phyloP scores from a whole-genome alignment of 75 land plant genomes.

The Selaginella tamariscina region DNA sequence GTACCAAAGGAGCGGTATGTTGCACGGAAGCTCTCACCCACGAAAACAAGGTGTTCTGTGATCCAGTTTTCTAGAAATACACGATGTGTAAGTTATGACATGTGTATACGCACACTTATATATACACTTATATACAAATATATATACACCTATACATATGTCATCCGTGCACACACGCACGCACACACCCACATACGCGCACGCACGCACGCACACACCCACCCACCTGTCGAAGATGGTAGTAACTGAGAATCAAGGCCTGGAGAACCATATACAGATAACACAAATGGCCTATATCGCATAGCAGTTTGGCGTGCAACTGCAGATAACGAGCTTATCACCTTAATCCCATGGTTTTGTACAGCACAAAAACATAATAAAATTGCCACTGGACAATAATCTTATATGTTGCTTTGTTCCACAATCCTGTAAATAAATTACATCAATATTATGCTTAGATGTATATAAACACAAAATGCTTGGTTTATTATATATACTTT shows the following conservation, averaged over 20 bases:
- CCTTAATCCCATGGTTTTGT: constrained; percentile 80
- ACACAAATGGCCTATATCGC: constrained; percentile 62
- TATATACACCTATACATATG: no score
- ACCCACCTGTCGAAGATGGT: background rate
- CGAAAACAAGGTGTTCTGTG: constrained; percentile 46
- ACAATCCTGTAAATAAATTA: constrained; percentile 45
- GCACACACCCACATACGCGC: no score
- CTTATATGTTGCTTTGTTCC: constrained; percentile 38
- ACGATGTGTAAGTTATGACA: background rate
- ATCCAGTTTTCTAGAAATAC: constrained; percentile 56
- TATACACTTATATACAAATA: no score
- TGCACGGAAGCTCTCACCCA: constrained; percentile 45
- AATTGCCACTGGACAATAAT: constrained; percentile 53
- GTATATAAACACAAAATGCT: no score
- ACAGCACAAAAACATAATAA: constrained; percentile 69
- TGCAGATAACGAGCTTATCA: constrained; percentile 66
- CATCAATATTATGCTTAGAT: no score
- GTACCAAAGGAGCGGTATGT: constrained; percentile 83
- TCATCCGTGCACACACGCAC: no score
- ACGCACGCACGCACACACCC: no score
- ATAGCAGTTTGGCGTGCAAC: constrained; percentile 64
- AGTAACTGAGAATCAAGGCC: constrained; percentile 18
- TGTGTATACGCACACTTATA: no score
- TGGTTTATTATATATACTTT: no score
- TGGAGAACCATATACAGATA: constrained; percentile 63